Percentiles rank a stretch among this genome's conserved stretches.
Conservation (phyloP, 1,284 basidiomycete genomes). For the Melampsora abietis-canadensis region DNA sequence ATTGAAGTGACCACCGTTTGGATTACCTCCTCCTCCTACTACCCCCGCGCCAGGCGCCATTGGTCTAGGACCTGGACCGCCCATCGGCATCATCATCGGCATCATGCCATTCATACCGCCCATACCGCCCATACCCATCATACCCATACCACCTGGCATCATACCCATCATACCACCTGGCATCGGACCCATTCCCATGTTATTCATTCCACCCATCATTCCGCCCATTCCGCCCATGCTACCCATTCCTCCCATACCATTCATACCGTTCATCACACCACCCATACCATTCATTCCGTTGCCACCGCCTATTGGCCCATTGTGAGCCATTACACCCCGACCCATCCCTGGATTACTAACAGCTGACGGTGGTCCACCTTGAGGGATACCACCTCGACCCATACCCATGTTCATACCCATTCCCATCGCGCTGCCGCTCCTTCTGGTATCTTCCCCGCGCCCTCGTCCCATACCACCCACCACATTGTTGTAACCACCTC, state of each 20-base stretch:
- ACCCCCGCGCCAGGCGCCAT: background rate
- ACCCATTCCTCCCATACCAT: conserved; percentile 30
- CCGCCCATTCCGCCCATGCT: conserved; percentile 1
- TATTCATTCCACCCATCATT: conserved; percentile 19
- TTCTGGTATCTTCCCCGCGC: conserved; percentile 8
- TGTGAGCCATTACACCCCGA: background rate
- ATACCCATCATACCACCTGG: conserved; percentile 28
- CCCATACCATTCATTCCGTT: conserved; percentile 26
- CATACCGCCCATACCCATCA: conserved; percentile 17
- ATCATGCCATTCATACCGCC: conserved; percentile 24
- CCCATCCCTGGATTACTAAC: conserved; percentile 12
- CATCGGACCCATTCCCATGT: conserved; percentile 34
- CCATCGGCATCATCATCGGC: conserved; percentile 28
- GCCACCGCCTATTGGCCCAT: background rate
- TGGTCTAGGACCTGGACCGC: conserved; percentile 9
- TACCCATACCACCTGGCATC: conserved; percentile 31
- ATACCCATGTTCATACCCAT: conserved; percentile 17
- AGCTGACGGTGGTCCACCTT: conserved; percentile 1
- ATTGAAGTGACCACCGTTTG: conserved; percentile 27
- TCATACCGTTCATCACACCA: conserved; percentile 35
- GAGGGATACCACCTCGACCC: conserved; percentile 22
- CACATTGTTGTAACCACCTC: conserved; percentile 21
- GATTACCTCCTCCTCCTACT: conserved; percentile 8
- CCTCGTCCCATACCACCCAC: conserved; percentile 11
- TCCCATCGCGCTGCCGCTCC: conserved; percentile 1